A percentile compares a stretch with the other conserved stretches of the same genome.
Evolutionary conservation across 768 basidiomycete genomes (phyloP).

Genomic region (Suillus bovinus): DNA sequence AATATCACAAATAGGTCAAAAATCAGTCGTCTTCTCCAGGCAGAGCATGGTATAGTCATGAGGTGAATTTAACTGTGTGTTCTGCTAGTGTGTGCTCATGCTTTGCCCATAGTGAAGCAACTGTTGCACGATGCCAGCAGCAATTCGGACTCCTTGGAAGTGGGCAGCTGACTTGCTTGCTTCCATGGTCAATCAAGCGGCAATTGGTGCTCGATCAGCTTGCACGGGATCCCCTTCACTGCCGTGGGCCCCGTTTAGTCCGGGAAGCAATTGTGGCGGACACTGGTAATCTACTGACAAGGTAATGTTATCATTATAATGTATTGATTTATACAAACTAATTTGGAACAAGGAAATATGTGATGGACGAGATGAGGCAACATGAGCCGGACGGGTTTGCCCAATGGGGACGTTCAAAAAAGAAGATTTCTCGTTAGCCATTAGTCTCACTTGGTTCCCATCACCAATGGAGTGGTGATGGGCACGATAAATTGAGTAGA

Average conservation of each 20-base stretch:
- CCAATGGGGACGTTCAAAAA: too few relatives aligned
- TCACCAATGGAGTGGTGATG: too few relatives aligned
- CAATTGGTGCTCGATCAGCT: slow-evolving; percentile 27
- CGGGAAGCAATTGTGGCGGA: slow-evolving; percentile 19
- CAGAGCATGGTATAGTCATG: slow-evolving; percentile 29
- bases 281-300: slow-evolving; percentile 16
- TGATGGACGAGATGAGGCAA: too few relatives aligned
- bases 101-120: slow-evolving; percentile 22
- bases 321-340: too few relatives aligned
- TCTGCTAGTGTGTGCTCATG: background rate
- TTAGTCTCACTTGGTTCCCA: too few relatives aligned
- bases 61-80: slow-evolving; percentile 20
- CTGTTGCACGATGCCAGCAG: slow-evolving; percentile 24
- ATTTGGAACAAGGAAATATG: too few relatives aligned
- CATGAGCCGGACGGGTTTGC: too few relatives aligned
- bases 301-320: slow-evolving; percentile 6
- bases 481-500: too few relatives aligned
- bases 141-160: slow-evolving; percentile 31
- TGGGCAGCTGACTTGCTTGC: slow-evolving; percentile 21
- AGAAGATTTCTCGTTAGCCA: too few relatives aligned
- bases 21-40: slow-evolving; percentile 23
- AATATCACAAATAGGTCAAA: slow-evolving; percentile 22
- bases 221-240: slow-evolving; percentile 21
- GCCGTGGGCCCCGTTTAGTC: slow-evolving; percentile 22
- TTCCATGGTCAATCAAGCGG: slow-evolving; percentile 16